Conservation (phyloP, 1,284 basidiomycete species). For the Heimioporus punctisporus region DNA sequence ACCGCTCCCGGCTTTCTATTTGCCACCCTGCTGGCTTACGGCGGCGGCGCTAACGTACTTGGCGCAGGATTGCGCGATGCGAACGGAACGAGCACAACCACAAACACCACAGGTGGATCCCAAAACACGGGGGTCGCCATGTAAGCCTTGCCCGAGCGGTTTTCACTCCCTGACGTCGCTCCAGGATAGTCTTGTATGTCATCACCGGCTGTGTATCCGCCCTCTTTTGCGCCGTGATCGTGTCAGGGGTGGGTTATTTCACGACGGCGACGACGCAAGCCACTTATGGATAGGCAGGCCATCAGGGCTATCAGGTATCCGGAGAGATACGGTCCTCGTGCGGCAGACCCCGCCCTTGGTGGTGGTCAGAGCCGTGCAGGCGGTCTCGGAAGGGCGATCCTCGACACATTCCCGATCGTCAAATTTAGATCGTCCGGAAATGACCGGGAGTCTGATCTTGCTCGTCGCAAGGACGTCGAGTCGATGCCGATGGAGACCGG, state of each 20-base stretch:
- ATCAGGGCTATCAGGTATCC: constrained; percentile 86
- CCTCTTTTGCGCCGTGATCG: constrained; percentile 79
- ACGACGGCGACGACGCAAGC: background rate
- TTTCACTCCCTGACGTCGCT: constrained; percentile 2
- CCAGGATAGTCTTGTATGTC: constrained; percentile 84
- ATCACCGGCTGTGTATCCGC: constrained; percentile 86
- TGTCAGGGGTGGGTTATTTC: constrained; percentile 66
- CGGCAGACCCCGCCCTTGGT: constrained; percentile 42
- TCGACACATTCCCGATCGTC: constrained; percentile 94
- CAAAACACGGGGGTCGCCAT: constrained; percentile 74
- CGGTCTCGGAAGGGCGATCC: constrained; percentile 85
- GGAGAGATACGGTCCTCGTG: constrained; percentile 86
- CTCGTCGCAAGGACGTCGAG: constrained; percentile 38
- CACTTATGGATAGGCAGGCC: constrained; percentile 45
- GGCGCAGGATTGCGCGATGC: constrained; percentile 14
- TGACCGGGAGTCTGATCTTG: constrained; percentile 6
- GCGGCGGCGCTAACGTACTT: constrained; percentile 47
- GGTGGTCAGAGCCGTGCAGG: constrained; percentile 72
- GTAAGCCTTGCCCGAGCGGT: constrained; percentile 35
- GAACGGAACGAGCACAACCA: constrained; percentile 14
- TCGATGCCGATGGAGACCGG: constrained; percentile 3
- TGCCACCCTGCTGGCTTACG: constrained; percentile 68
- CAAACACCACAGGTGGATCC: constrained; percentile 16
- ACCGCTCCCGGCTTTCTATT: constrained; percentile 61
- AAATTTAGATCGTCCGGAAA: constrained; percentile 62